phyloP scores from a whole-genome alignment of 108 stramenopile genomes.

The Nitzschia putrida region DNA sequence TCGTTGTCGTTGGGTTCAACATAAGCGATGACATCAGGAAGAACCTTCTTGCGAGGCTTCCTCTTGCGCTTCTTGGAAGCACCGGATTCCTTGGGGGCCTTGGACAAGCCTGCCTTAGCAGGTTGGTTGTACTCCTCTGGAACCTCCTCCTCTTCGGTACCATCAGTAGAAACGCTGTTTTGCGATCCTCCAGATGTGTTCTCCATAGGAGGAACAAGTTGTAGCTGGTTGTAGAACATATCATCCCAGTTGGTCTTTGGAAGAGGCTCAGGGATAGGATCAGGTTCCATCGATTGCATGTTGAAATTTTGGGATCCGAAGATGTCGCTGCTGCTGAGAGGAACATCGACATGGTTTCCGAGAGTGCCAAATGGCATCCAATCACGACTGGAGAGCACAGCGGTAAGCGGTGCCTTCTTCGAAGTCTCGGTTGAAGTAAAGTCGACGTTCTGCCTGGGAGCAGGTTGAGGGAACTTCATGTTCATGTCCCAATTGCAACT shows the following conservation, averaged over 20 bases:
- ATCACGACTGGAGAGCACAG: constrained; percentile 14
- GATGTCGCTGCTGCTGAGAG: constrained; percentile 14
- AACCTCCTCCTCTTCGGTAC: not conserved
- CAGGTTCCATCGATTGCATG: not conserved
- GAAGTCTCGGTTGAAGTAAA: not conserved
- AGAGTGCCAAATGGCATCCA: constrained; percentile 28
- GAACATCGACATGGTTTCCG: constrained; percentile 31
- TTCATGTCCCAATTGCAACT: constrained; percentile 26
- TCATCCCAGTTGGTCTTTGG: constrained; percentile 29
- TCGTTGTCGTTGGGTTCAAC: constrained; percentile 30
- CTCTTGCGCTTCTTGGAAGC: constrained; percentile 37
- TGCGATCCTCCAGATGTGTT: not conserved
- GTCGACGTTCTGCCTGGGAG: not conserved
- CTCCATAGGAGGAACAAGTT: not conserved
- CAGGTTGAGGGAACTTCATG: not conserved
- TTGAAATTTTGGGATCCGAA: not conserved
- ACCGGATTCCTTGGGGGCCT: not conserved
- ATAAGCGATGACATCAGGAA: constrained; percentile 35
- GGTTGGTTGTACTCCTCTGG: not conserved
- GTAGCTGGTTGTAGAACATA: constrained; percentile 27
- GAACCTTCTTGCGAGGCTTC: constrained; percentile 30
- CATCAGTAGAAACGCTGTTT: not conserved
- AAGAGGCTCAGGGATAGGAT: not conserved
- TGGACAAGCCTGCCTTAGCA: not conserved
- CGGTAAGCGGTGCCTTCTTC: not conserved